Percentiles rank a stretch among this genome's conserved stretches.
Conservation (phyloP, 768 basidiomycete species). For the Daedaleopsis sinensis region DNA sequence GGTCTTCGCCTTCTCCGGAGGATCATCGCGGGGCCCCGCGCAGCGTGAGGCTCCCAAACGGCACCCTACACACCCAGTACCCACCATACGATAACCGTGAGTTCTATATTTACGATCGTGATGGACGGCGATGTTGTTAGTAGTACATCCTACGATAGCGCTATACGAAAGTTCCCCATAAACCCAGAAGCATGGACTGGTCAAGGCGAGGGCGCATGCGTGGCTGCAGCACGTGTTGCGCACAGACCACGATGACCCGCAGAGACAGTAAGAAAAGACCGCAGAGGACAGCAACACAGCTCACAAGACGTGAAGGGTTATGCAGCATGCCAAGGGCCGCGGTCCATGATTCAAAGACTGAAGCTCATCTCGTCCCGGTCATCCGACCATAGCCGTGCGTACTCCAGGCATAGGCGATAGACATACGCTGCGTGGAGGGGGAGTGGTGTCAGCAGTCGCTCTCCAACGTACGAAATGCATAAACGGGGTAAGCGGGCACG, state of each 20-base stretch:
- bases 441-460: conserved; percentile 19
- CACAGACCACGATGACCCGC: not conserved
- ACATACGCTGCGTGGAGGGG: conserved; percentile 63
- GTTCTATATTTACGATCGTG: conserved; percentile 12
- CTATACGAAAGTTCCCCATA: conserved; percentile 11
- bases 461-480: not conserved
- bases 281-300: not conserved
- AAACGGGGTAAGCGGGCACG: not conserved
- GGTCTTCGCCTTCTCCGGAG: not conserved
- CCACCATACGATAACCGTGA: conserved; percentile 8
- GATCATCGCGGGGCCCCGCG: conserved; percentile 1
- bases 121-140: conserved; percentile 2
- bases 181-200: conserved; percentile 3
- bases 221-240: not conserved
- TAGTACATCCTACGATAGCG: conserved; percentile 21
- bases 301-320: not conserved
- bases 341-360: conserved; percentile 20
- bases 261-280: not conserved
- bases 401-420: conserved; percentile 86
- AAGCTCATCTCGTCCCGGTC: conserved; percentile 75
- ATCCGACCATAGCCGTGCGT: conserved; percentile 82
- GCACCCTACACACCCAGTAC: not conserved
- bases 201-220: not conserved
- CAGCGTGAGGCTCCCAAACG: not conserved
- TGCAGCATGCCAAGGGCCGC: not conserved